Evolutionary conservation across 441 rosid species (phyloP), one percentile per base, ranked within the genome.

Genomic region (Aleurites moluccanus): DNA sequence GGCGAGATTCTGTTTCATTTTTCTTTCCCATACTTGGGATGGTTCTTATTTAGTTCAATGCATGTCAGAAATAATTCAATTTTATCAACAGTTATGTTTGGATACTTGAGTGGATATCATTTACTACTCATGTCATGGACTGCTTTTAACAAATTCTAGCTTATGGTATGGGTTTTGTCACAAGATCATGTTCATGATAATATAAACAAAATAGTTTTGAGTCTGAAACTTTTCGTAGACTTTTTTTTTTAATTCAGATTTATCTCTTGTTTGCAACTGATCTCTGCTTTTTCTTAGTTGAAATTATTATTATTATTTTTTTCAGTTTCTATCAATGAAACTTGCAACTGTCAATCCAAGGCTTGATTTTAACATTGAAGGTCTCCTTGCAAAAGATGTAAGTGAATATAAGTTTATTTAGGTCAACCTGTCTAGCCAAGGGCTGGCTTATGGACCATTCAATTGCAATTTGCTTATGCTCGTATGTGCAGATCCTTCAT

Each of bases 281-380:
- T 52, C 9, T 80, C 59, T 25, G 55, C 45, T 64, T 35, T 44
- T 60, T 57, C 45, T 59, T 64, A 73, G 30, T 64, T 70, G 38
- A 73, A 35, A 73, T 38, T 73, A 23, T 52, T n/a, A n/a, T 14
- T 72, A 69, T 73, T 47, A 1, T 60, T 15, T 56, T 72, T 69
- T 79, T 33, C 88, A 96, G 99, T 88, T 93, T 84, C 87, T 96
- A 49, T 96, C 98, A 3, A 90, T 96, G 98, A 93, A 96, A 79
- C 86, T 96, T 67, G 80, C 99, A 28, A 87, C 95, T 13, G 86
- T 93, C 63, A 89, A 91, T 80, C 97, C 98, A 56, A 86, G 90
- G 78, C 80, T 85, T 83, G 95, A 89, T 80, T 84, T 85, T 21
- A 89, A 83, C 78, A 70, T 86, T 77, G 92, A 87, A 80, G 86